These are phyloP conservation scores for Glebionis coronaria DNA, from an alignment of 129 eudicot species.

Conservation along the genomic window DNA sequence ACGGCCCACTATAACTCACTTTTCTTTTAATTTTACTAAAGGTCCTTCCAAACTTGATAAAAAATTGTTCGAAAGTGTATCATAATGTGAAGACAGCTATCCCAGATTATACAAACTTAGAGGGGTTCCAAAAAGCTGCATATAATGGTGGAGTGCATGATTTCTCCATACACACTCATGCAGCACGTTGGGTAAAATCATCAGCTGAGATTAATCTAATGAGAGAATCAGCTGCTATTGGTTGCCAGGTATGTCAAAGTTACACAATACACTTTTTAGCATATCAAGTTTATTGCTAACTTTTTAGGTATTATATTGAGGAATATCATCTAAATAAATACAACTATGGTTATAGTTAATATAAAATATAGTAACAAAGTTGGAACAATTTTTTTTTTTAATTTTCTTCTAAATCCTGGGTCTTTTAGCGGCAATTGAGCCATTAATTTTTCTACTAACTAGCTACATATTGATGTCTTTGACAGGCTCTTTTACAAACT, in stretches of 20 bases:
- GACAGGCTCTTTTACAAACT: slow-evolving; percentile 78
- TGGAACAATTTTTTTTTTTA: no score
- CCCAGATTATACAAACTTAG: slow-evolving; percentile 55
- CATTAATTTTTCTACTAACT: slow-evolving; percentile 5
- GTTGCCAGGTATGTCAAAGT: slow-evolving; percentile 60
- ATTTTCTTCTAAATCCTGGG: not conserved
- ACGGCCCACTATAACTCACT: slow-evolving; percentile 9
- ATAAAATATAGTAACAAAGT: no score
- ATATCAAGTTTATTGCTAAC: not conserved
- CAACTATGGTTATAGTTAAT: no score
- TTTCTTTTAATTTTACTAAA: slow-evolving; percentile 26
- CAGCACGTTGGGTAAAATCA: slow-evolving; percentile 85
- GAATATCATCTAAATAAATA: no score
- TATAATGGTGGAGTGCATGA: slow-evolving; percentile 60
- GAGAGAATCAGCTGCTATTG: slow-evolving; percentile 82
- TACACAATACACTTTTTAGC: slow-evolving; percentile 4
- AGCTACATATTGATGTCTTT: slow-evolving; percentile 18
- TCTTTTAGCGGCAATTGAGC: not conserved
- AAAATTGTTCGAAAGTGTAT: slow-evolving; percentile 54
- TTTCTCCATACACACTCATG: slow-evolving; percentile 66
- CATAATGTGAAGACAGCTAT: slow-evolving; percentile 68
- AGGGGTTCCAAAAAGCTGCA: slow-evolving; percentile 59
- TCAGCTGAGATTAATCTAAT: slow-evolving; percentile 73
- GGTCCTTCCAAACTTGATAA: slow-evolving; percentile 75
- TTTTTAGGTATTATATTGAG: not conserved